Base-by-base conservation (phyloP, 2,329 filamentous ascomycete genomes). In the Dactylellina sp. region DNA sequence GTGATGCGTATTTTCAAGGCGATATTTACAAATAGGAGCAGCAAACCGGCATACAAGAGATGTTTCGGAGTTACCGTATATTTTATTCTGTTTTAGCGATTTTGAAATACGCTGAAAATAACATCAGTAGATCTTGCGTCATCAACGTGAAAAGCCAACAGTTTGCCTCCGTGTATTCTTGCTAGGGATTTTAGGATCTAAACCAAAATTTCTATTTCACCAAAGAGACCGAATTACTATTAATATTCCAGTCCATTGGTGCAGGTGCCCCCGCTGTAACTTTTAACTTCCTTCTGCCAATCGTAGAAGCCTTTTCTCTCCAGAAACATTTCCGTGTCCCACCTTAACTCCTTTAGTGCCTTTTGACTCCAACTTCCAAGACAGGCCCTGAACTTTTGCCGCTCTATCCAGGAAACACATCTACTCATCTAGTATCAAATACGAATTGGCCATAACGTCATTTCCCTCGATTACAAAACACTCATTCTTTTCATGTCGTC, bases 381-480 rank as follows among this genome's bases (percentile, higher is more conserved):
- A 64, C 56, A 7, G 60, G 37, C 5, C 56, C 39, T 64, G 37
- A 44, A 64, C 49, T 24, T 64, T 55, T 6, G 60, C 60, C 14
- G 46, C 60, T 22, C 56, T 64, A 42, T 64, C 60, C 24, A 64
- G 20, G 25, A 64, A 64, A 37, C 60, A 56, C 60, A 64, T 64
- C 16, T 46, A 64, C 20, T 64, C 60, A 28, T 64, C 60, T n/a
- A 64, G 28, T n/a, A 87, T 80, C 14, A 87, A 80, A 77, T 86
- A 86, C 57, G 81, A 84, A 35, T 80, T 82, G 1, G 81, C 82
- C 85, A 87, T 87, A 20, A 84, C 65, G 0, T 81, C 76, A 65
- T 87, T 87, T 2, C 81, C 78, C 77, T 87, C 85, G 0, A 84
- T 82, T 1, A 85, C 82, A 50, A 84, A 83, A 39, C 80, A 82